Base-by-base conservation (phyloP, 176 grass and related monocot species). In the Aegilops bicornis region DNA sequence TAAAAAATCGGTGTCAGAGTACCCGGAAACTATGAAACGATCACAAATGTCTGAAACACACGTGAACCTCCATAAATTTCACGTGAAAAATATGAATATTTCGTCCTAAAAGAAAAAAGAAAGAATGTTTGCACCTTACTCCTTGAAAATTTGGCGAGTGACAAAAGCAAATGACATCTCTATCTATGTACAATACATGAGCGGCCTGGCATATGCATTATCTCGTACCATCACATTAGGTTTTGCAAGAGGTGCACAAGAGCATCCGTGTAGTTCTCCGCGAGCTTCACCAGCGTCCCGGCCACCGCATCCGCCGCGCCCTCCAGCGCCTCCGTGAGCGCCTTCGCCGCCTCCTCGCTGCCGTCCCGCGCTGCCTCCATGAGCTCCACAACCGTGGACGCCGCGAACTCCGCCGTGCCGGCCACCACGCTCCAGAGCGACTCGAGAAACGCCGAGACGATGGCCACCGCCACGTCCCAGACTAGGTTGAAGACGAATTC, bases 201-300 rank as follows among this genome's bases (percentile, higher is more conserved):
- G 54, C 9, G 19, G 54, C 20, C 6, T 9, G 54, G 20, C 54
- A 22, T 54, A 69, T 22, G 3, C 5, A 8, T 22, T 60, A 63
- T 9, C 7, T 52, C 7, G 35, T 22, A 59, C 54, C 30, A 54
- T 89, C 66, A 84, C n/a, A 36, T 79, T 24, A 77, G 77, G 22
- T 87, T 89, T 5, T 85, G 69, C 37, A 89, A 48, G 81, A 89
- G 56, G 23, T 58, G 64, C 19, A 81, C 69, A 14, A 89, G 43
- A 66, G 76, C 84, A 22, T 81, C 91, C 19, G 52, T 66, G 84
- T 87, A 92, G 77, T 66, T 87, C 50, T 84, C 77, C 63, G 78
- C 82, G 1, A 89, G 37, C 37, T 15, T 84, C 69, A 45, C 69
- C 52, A 70, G 59, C 75, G 25, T 16, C 1, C 58, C 63, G 33